phyloP scores from a whole-genome alignment of 768 basidiomycete genomes.

The Xerocomus potaroensis region DNA sequence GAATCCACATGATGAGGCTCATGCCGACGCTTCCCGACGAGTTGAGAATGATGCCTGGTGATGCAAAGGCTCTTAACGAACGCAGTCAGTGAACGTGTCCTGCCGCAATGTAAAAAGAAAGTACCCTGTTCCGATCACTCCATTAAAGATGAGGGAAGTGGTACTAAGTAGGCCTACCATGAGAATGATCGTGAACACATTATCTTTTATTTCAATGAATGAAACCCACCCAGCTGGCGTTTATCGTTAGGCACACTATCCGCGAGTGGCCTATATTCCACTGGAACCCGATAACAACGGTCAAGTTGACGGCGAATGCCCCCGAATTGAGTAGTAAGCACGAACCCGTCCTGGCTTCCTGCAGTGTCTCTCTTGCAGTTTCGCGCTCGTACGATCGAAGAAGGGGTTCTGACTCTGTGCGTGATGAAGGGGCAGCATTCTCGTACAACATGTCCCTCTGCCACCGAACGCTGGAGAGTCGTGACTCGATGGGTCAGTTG shows the following conservation, averaged over 20 bases:
- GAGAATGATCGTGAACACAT: background rate
- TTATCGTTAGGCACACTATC: slow-evolving; percentile 47
- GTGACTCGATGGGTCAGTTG: too few species aligned
- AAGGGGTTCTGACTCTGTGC: slow-evolving; percentile 21
- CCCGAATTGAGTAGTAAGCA: too few species aligned
- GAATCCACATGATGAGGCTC: slow-evolving; percentile 66
- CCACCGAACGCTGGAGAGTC: too few species aligned
- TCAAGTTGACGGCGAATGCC: background rate
- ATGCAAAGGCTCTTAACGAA: slow-evolving; percentile 59
- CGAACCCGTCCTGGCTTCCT: slow-evolving; percentile 15
- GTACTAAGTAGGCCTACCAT: slow-evolving; percentile 41
- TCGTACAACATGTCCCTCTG: slow-evolving; percentile 9
- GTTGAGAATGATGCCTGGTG: slow-evolving; percentile 62
- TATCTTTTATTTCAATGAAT: background rate
- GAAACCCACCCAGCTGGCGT: slow-evolving; percentile 47
- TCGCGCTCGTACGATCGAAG: slow-evolving; percentile 5
- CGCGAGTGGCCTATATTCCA: slow-evolving; percentile 15
- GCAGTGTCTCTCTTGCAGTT: background rate
- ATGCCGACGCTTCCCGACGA: slow-evolving; percentile 69
- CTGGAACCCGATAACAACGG: slow-evolving; percentile 2
- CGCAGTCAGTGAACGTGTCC: slow-evolving; percentile 1
- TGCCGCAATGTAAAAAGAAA: background rate
- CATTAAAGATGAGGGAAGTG: slow-evolving; percentile 67
- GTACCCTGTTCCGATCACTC: slow-evolving; percentile 73
- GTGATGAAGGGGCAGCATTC: background rate